A percentile compares a stretch with the other conserved stretches of the same genome.
These are phyloP conservation scores for Amanita pseudoporphyria DNA, from an alignment of 768 basidiomycete species.

Conservation along the genomic window DNA sequence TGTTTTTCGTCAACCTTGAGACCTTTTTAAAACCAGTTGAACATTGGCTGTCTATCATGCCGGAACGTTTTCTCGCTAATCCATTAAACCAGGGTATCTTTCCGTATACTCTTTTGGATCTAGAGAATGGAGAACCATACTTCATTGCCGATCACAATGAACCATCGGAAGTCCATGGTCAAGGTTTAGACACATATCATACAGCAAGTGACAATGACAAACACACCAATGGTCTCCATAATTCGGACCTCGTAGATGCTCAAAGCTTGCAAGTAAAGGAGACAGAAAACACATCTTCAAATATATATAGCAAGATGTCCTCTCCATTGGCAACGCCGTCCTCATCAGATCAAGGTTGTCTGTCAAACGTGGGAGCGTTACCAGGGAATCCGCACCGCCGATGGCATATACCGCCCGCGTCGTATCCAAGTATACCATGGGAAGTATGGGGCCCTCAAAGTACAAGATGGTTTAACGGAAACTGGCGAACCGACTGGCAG, in stretches of 20 bases:
- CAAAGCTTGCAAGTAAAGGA: not conserved
- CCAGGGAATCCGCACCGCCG: not conserved
- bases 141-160: not conserved
- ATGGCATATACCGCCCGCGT: not conserved
- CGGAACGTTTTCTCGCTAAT: not conserved
- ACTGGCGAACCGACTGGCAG: constrained; percentile 44
- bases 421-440: constrained; percentile 26
- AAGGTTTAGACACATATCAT: constrained; percentile 14
- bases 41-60: not conserved
- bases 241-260: not conserved
- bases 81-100: not conserved
- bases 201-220: constrained; percentile 6
- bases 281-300: not conserved
- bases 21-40: constrained; percentile 19
- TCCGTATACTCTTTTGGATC: not conserved
- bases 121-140: not conserved
- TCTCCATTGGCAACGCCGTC: not conserved
- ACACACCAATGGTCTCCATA: not conserved
- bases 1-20: constrained; percentile 38
- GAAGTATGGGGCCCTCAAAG: constrained; percentile 39
- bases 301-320: not conserved
- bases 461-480: constrained; percentile 47
- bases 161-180: not conserved
- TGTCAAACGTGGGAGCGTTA: not conserved
- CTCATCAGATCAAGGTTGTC: not conserved